These are phyloP conservation scores for Aspergillus carlsbadensis DNA, from an alignment of 495 filamentous ascomycete genomes.

Conservation along the genomic window DNA sequence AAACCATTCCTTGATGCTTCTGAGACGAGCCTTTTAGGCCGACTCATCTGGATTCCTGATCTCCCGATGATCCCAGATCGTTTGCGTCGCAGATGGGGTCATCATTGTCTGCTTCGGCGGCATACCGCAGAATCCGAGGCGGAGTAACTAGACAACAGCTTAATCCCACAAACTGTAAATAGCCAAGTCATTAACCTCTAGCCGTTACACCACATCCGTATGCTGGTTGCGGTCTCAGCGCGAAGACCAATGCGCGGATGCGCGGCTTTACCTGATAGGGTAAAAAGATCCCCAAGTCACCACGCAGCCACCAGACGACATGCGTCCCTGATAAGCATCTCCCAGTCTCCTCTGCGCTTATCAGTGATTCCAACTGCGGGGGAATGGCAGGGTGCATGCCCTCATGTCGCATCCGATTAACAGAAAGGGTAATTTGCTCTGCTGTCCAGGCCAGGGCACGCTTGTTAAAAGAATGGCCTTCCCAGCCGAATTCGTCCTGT, in stretches of 20 bases:
- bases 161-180: slow-evolving; percentile 3
- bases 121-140: slow-evolving; percentile 12
- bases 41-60: slow-evolving; percentile 83
- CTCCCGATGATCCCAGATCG: slow-evolving; percentile 64
- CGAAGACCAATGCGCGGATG: not conserved
- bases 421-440: slow-evolving; percentile 23
- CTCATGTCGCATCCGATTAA: slow-evolving; percentile 34
- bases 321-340: slow-evolving; percentile 2
- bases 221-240: not conserved
- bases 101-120: slow-evolving; percentile 75
- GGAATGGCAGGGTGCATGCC: not conserved
- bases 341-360: not conserved
- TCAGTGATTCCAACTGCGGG: slow-evolving; percentile 5
- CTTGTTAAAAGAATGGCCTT: not conserved
- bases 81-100: slow-evolving; percentile 72
- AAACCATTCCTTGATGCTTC: slow-evolving; percentile 77
- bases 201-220: not conserved
- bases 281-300: slow-evolving; percentile 15
- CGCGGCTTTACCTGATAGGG: slow-evolving; percentile 17
- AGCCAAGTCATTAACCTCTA: not conserved
- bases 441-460: not conserved
- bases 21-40: slow-evolving; percentile 68
- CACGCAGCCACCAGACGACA: not conserved
- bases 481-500: not conserved
- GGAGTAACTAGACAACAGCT: not conserved